These are phyloP conservation scores for Aegilops bicornis DNA, from an alignment of 176 grass and related monocot genomes.

Conservation along the genomic window DNA sequence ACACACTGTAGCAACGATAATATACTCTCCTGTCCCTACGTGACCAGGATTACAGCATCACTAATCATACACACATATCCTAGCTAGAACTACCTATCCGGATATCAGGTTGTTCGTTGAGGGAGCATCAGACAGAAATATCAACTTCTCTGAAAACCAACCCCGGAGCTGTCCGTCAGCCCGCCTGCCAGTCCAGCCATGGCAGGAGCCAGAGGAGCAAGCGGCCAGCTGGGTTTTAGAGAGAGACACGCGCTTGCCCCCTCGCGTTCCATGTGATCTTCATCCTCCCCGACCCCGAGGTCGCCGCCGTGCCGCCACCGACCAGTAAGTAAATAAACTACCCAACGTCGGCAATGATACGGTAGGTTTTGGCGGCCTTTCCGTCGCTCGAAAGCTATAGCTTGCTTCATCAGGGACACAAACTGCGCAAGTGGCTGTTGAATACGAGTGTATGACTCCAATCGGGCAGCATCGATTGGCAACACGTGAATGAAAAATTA, in stretches of 20 bases:
- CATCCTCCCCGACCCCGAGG: background rate
- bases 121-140: background rate
- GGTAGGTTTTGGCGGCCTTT: constrained; percentile 8
- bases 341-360: background rate
- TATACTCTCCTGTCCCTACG: too few species aligned
- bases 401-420: background rate
- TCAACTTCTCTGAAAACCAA: background rate
- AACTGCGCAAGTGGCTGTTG: too few species aligned
- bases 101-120: background rate
- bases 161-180: background rate
- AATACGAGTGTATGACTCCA: too few species aligned
- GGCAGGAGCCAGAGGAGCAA: background rate
- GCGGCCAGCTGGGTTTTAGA: background rate
- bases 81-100: background rate
- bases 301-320: background rate
- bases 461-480: too few species aligned
- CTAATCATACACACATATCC: background rate
- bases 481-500: too few species aligned
- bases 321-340: background rate
- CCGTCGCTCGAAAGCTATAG: background rate
- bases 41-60: background rate
- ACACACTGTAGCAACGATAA: too few species aligned
- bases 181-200: background rate
- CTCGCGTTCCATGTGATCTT: background rate
- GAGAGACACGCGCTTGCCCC: background rate